phyloP scores from a whole-genome alignment of 768 basidiomycete genomes.

The Tricholoma matsutake region DNA sequence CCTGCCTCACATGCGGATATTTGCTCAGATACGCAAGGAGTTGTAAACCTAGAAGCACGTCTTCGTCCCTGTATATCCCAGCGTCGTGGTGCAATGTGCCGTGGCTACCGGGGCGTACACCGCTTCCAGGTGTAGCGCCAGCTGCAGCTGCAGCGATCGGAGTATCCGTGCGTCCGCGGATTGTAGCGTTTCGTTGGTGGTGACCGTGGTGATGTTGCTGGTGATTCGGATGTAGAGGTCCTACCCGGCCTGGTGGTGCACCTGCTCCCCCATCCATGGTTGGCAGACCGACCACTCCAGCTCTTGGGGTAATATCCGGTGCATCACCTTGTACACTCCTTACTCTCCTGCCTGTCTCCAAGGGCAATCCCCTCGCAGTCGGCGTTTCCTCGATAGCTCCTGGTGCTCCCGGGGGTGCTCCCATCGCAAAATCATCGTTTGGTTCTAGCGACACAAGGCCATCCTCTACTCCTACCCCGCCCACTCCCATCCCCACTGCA shows the following conservation, averaged over 20 bases:
- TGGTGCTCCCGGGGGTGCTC: conserved; percentile 85
- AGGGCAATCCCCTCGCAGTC: conserved; percentile 20
- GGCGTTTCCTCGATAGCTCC: conserved; percentile 55
- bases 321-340: conserved; percentile 26
- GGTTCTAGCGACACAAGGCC: conserved; percentile 73
- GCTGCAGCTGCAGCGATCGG: conserved; percentile 4
- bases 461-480: conserved; percentile 56
- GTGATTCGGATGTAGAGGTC: neutral
- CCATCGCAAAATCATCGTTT: conserved; percentile 90
- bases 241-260: neutral
- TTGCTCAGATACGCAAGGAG: conserved; percentile 95
- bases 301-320: conserved; percentile 63
- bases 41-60: conserved; percentile 86
- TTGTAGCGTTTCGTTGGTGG: conserved; percentile 27
- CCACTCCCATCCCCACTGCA: conserved; percentile 9
- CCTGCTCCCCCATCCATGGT: conserved; percentile 10
- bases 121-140: conserved; percentile 7
- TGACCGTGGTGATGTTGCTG: conserved; percentile 8
- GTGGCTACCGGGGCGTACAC: neutral
- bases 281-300: conserved; percentile 56
- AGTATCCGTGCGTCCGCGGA: conserved; percentile 18
- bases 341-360: conserved; percentile 22
- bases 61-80: conserved; percentile 90
- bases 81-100: conserved; percentile 19
- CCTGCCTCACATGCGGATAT: conserved; percentile 94